These are phyloP conservation scores for Colletotrichum trifolii DNA, from an alignment of 2,329 filamentous ascomycete genomes.

Conservation along the genomic window DNA sequence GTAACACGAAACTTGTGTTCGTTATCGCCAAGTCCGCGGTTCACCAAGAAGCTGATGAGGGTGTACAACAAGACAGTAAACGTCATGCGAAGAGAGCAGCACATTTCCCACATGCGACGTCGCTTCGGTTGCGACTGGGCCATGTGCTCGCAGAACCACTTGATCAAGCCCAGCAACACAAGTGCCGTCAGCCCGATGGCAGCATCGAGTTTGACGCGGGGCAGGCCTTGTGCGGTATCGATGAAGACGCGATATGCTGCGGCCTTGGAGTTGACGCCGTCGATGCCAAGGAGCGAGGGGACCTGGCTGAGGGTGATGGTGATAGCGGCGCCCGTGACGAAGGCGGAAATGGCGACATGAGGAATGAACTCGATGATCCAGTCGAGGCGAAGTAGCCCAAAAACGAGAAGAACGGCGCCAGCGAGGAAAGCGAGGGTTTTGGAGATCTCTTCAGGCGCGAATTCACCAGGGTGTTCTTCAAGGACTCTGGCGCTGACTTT, in stretches of 20 bases:
- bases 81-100: constrained; percentile 78
- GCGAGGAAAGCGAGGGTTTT: constrained; percentile 60
- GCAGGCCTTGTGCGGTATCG: constrained; percentile 59
- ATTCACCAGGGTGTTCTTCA: constrained; percentile 45
- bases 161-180: constrained; percentile 73
- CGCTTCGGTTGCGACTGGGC: constrained; percentile 69
- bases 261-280: constrained; percentile 60
- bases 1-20: constrained; percentile 70
- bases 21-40: constrained; percentile 61
- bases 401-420: constrained; percentile 59
- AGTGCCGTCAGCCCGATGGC: constrained; percentile 79
- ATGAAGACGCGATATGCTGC: constrained; percentile 62
- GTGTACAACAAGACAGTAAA: constrained; percentile 83
- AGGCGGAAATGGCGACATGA: constrained; percentile 62
- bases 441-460: constrained; percentile 49
- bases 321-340: constrained; percentile 65
- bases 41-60: constrained; percentile 76
- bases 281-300: constrained; percentile 62
- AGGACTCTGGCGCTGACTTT: constrained; percentile 55
- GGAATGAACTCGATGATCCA: constrained; percentile 67
- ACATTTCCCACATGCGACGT: constrained; percentile 76
- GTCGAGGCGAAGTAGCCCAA: constrained; percentile 62
- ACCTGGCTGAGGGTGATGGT: constrained; percentile 63
- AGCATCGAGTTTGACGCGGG: constrained; percentile 70
- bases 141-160: constrained; percentile 63